Base-by-base conservation (phyloP, 2,329 filamentous ascomycete genomes). In the Aspergillus bombycis region DNA sequence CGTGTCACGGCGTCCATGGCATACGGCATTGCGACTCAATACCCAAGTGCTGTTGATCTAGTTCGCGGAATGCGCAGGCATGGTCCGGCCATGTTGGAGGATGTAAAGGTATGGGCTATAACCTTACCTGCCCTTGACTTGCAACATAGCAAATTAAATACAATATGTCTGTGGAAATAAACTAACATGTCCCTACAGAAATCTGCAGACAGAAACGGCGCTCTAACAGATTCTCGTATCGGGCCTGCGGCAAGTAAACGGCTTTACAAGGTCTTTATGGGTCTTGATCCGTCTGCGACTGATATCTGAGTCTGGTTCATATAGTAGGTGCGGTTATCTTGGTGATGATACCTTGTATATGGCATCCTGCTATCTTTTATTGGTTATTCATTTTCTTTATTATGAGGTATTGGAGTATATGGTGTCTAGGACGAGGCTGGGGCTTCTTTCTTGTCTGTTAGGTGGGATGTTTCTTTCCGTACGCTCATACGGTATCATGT, bases 1-100 rank as follows among this genome's bases (percentile, higher is more conserved):
- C 86, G 91, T 19, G 84, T 94, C 19, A 94, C 92, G 7, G 85
- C 88, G 0, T 86, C 89, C 0, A 87, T 93, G 70, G 91, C 91
- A 0, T 86, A 89, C 65, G 91, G 91, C 3, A 86, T 94, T 62
- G 83, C 84, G 0, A 80, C 80, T 1, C 83, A 88, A 73, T 93
- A 89, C 73, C 81, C 79, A 1, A 86, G 79, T 6, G 84, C 91
- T 1, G 76, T 81, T 12, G 78, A 84, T 36, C 77, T 95, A 36
- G 82, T 91, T 0, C 77, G 78, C 1, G 89, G 83, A 0, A 81
- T 94, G 58, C 83, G 86, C 69, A 71, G 75, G 1, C 77, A 83
- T 8, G 91, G 91, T 0, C 88, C 88, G 7, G 73, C 82, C 8
- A 82, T 84, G 53, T 75, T 94, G n/a, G 86, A 90, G 71, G 82